Percentiles rank a stretch among this genome's conserved stretches.
These are phyloP conservation scores for Paramyrothecium roridum DNA, from an alignment of 2,329 filamentous ascomycete genomes.

Conservation along the genomic window DNA sequence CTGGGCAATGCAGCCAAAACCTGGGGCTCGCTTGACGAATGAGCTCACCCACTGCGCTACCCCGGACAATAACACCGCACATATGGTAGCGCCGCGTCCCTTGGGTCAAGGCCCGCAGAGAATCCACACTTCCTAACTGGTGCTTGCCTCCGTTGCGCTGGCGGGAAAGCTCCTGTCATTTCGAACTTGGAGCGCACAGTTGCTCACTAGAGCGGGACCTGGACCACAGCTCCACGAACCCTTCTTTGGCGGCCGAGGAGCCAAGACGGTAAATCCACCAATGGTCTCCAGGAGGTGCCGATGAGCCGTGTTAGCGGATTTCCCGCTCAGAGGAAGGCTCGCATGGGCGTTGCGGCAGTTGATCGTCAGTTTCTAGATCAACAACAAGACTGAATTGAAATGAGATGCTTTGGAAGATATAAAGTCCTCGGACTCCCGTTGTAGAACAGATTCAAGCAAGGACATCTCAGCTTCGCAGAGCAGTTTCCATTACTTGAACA, in stretches of 20 bases:
- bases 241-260: not conserved
- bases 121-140: not conserved
- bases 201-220: not conserved
- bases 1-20: not conserved
- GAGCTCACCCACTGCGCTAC: not conserved
- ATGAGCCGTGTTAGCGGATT: not conserved
- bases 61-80: too few relatives aligned
- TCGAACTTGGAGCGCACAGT: not conserved
- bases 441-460: not conserved
- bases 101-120: not conserved
- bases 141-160: not conserved
- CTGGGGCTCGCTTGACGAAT: not conserved
- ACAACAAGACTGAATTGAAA: not conserved
- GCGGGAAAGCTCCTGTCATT: not conserved
- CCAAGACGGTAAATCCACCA: not conserved
- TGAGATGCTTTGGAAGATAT: not conserved
- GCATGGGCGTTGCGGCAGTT: not conserved
- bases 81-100: not conserved
- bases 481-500: not conserved
- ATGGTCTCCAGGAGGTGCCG: not conserved
- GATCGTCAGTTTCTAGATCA: not conserved
- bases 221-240: not conserved
- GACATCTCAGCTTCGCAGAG: not conserved
- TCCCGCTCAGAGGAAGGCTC: not conserved
- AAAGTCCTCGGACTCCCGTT: not conserved